Evolutionary conservation across 2,329 filamentous ascomycete genomes (phyloP).

Genomic region (Byssoonygena ceratinophila): DNA sequence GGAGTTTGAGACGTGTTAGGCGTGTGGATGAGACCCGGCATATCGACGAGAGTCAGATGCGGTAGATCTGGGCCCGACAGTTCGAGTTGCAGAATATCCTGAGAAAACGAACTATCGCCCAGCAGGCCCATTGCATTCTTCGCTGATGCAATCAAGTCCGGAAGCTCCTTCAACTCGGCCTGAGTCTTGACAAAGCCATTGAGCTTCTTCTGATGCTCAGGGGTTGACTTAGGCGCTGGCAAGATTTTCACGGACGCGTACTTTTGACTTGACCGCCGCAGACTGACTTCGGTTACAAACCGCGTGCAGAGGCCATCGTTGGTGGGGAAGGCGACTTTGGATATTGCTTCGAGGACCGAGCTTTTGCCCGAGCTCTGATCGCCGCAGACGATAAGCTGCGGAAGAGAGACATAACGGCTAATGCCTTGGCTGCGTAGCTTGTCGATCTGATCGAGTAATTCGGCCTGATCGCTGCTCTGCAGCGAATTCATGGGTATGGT

Average conservation of each 20-base stretch:
- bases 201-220: slow-evolving; percentile 14
- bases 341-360: slow-evolving; percentile 27
- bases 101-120: slow-evolving; percentile 4
- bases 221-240: slow-evolving; percentile 22
- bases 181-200: neutral
- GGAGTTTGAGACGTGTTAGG: slow-evolving; percentile 24
- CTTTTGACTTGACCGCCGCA: slow-evolving; percentile 24
- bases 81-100: slow-evolving; percentile 35
- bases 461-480: slow-evolving; percentile 8
- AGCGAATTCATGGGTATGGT: neutral
- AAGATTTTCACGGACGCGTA: slow-evolving; percentile 30
- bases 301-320: slow-evolving; percentile 32
- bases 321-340: slow-evolving; percentile 30
- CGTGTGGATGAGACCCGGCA: slow-evolving; percentile 37
- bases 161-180: slow-evolving; percentile 3
- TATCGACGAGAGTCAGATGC: slow-evolving; percentile 38
- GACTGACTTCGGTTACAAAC: slow-evolving; percentile 40
- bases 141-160: slow-evolving; percentile 1
- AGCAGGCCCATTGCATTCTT: slow-evolving; percentile 5
- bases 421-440: slow-evolving; percentile 42
- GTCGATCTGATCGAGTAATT: slow-evolving; percentile 45
- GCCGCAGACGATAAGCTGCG: slow-evolving; percentile 32
- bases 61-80: slow-evolving; percentile 34
- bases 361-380: slow-evolving; percentile 35
- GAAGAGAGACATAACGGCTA: slow-evolving; percentile 37